Evolutionary conservation across 768 basidiomycete genomes (phyloP).

Genomic region (Termitomyces sp.): DNA sequence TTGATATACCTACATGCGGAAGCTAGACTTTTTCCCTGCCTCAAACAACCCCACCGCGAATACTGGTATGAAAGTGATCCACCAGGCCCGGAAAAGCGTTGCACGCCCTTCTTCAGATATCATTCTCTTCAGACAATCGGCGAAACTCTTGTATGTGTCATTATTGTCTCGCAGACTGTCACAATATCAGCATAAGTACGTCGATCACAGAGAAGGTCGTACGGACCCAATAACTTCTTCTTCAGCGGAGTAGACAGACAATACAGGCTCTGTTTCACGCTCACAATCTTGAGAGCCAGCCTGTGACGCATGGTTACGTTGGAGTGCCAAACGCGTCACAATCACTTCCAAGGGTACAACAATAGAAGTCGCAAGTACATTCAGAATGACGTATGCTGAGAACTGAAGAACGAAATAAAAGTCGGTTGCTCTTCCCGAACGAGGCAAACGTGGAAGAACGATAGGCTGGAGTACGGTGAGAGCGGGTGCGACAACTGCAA

Average conservation of each 20-base stretch:
- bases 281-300: constrained; percentile 32
- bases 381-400: constrained; percentile 30
- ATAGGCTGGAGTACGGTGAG: background rate
- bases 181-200: constrained; percentile 2
- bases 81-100: constrained; percentile 78
- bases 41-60: background rate
- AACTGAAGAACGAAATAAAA: background rate
- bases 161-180: constrained; percentile 62
- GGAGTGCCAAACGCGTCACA: constrained; percentile 67
- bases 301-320: constrained; percentile 66
- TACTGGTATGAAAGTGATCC: constrained; percentile 51
- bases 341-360: constrained; percentile 77
- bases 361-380: constrained; percentile 46
- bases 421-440: background rate
- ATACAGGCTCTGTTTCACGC: background rate
- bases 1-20: background rate
- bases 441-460: background rate
- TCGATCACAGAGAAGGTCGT: background rate
- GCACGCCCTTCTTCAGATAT: constrained; percentile 68
- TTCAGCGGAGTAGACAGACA: constrained; percentile 1
- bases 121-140: constrained; percentile 70
- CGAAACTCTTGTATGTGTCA: constrained; percentile 69
- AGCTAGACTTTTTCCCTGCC: background rate
- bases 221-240: constrained; percentile 11
- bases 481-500: constrained; percentile 28